These are phyloP conservation scores for Trypanosoma congolense DNA, from an alignment of 208 protist genomes.

Conservation along the genomic window DNA sequence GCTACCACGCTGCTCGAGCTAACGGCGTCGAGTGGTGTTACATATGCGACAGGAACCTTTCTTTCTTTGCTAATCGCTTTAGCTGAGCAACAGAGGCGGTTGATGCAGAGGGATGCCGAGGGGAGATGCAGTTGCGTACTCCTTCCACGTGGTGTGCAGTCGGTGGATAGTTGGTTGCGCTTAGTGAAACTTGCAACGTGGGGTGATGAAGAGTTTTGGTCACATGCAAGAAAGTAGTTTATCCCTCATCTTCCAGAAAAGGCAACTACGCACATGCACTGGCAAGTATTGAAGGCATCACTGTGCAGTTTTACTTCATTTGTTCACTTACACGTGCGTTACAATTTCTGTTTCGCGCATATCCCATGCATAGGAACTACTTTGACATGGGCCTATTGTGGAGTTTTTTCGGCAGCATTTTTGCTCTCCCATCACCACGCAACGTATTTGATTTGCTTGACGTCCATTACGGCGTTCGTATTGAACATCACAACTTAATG, in stretches of 20 bases:
- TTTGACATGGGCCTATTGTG: slow-evolving; percentile 23
- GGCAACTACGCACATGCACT: slow-evolving; percentile 50
- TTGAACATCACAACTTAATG: slow-evolving; percentile 21
- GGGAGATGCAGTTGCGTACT: slow-evolving; percentile 20
- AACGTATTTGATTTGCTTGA: slow-evolving; percentile 26
- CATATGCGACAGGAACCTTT: slow-evolving; percentile 31
- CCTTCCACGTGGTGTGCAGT: slow-evolving; percentile 34
- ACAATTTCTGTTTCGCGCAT: slow-evolving; percentile 20
- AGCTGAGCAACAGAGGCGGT: slow-evolving; percentile 31
- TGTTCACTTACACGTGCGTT: slow-evolving; percentile 35
- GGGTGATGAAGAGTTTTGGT: slow-evolving; percentile 36
- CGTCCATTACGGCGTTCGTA: slow-evolving; percentile 20
- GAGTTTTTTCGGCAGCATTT: slow-evolving; percentile 18
- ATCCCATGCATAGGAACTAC: slow-evolving; percentile 8
- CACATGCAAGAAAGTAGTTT: slow-evolving; percentile 8
- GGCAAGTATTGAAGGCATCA: slow-evolving; percentile 48
- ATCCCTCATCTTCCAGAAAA: slow-evolving; percentile 19
- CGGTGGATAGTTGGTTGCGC: slow-evolving; percentile 38
- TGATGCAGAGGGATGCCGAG: slow-evolving; percentile 3
- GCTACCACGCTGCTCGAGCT: slow-evolving; percentile 29
- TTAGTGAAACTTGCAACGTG: slow-evolving; percentile 34
- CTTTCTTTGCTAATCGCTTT: slow-evolving; percentile 23
- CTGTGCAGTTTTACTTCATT: slow-evolving; percentile 61
- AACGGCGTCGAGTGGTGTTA: slow-evolving; percentile 22
- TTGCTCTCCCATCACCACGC: slow-evolving; percentile 27